A percentile compares a stretch with the other conserved stretches of the same genome.
These are phyloP conservation scores for Macrolepiota fuliginosa DNA, from an alignment of 768 basidiomycete species.

Conservation along the genomic window DNA sequence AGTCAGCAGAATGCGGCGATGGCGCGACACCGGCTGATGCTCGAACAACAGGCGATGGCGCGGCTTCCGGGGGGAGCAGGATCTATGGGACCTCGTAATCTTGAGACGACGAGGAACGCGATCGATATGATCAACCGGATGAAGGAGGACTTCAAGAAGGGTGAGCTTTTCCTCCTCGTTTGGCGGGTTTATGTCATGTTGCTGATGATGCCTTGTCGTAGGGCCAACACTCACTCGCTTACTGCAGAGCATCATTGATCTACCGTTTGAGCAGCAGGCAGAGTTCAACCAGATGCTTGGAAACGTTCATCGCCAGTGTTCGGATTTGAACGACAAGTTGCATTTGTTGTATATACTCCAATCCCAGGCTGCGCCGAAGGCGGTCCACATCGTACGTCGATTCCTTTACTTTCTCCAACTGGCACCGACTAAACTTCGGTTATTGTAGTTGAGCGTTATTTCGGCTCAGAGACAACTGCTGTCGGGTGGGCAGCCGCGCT, in stretches of 20 bases:
- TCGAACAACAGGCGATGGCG: constrained; percentile 8
- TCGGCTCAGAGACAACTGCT: constrained; percentile 41
- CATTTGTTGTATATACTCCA: constrained; percentile 43
- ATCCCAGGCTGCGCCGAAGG: constrained; percentile 44
- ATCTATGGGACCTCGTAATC: not conserved
- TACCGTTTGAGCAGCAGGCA: constrained; percentile 51
- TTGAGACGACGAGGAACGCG: constrained; percentile 5
- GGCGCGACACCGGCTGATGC: constrained; percentile 15
- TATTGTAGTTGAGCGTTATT: constrained; percentile 40
- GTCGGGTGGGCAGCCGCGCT: constrained; percentile 37
- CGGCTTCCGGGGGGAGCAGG: constrained; percentile 1
- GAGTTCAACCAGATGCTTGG: constrained; percentile 55
- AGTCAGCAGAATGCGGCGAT: not conserved
- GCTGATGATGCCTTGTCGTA: constrained; percentile 6
- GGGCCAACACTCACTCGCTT: not conserved
- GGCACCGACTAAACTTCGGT: constrained; percentile 3
- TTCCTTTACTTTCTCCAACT: not conserved
- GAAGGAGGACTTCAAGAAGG: constrained; percentile 11
- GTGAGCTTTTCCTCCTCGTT: constrained; percentile 16
- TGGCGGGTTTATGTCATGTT: not conserved
- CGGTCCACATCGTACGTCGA: constrained; percentile 52
- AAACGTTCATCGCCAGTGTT: constrained; percentile 39
- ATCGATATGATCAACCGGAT: constrained; percentile 6
- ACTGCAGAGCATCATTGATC: constrained; percentile 21
- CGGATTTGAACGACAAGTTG: constrained; percentile 51